Percentiles rank a stretch among this genome's conserved stretches.
These are phyloP conservation scores for Inga laurina DNA, from an alignment of 306 rosid species.

Conservation along the genomic window DNA sequence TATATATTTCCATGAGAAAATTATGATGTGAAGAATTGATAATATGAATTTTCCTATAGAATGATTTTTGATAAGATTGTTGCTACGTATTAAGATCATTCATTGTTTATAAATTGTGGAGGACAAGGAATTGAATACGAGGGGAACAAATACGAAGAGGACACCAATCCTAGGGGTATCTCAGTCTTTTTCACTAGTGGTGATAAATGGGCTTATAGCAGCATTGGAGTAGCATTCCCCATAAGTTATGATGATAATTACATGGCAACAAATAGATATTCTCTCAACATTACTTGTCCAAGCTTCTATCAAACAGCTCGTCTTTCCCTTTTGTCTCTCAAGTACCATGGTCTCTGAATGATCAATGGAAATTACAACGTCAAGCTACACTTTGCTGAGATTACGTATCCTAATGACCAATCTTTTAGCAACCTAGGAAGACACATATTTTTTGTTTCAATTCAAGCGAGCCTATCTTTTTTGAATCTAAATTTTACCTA, in stretches of 20 bases:
- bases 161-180: constrained; percentile 25
- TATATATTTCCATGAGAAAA: no score
- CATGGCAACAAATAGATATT: background rate
- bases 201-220: constrained; percentile 67
- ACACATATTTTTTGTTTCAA: constrained; percentile 70
- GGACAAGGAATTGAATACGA: constrained; percentile 34
- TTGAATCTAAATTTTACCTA: background rate
- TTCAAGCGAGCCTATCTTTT: constrained; percentile 55
- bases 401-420: constrained; percentile 46
- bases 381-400: constrained; percentile 75
- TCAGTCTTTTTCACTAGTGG: constrained; percentile 27
- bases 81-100: constrained; percentile 41
- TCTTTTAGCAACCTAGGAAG: constrained; percentile 46
- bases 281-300: background rate
- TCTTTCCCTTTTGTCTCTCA: constrained; percentile 42
- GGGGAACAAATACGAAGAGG: constrained; percentile 49
- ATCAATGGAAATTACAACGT: constrained; percentile 65
- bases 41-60: background rate
- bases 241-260: background rate
- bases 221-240: constrained; percentile 47
- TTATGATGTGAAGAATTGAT: background rate
- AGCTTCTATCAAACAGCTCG: background rate
- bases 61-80: constrained; percentile 1
- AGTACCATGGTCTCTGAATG: constrained; percentile 71
- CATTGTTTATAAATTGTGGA: constrained; percentile 33